Evolutionary conservation across 768 basidiomycete species (phyloP).

Genomic region (Lactarius akahatsu): DNA sequence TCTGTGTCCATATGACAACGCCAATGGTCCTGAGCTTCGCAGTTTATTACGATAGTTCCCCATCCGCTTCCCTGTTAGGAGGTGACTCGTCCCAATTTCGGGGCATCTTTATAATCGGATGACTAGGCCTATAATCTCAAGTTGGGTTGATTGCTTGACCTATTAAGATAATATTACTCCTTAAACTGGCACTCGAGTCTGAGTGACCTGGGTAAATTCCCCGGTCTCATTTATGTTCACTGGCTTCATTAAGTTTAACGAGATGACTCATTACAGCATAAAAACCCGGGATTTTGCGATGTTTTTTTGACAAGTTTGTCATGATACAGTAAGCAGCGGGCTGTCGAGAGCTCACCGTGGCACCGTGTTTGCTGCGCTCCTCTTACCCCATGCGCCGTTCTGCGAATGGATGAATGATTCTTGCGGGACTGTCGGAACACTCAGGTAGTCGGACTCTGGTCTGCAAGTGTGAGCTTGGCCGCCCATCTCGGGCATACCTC

Average conservation of each 20-base stretch:
- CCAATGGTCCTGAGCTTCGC: background rate
- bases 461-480: too few relatives aligned
- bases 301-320: background rate
- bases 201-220: background rate
- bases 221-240: background rate
- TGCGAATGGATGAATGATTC: background rate
- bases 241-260: background rate
- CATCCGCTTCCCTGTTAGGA: background rate
- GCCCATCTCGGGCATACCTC: background rate
- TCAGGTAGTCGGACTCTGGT: background rate
- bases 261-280: background rate
- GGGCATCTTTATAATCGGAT: background rate
- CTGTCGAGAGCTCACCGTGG: background rate
- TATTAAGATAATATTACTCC: background rate
- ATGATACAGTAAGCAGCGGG: background rate
- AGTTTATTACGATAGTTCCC: background rate
- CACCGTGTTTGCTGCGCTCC: background rate
- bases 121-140: background rate
- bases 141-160: background rate
- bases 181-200: background rate
- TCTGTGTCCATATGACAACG: conserved; percentile 12
- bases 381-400: background rate
- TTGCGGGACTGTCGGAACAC: background rate
- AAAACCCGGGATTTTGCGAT: background rate
- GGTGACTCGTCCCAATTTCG: background rate